Evolutionary conservation across 2,329 filamentous ascomycete species (phyloP), one percentile per base, ranked within the genome.

Genomic region (Tolypocladium amazonense): DNA sequence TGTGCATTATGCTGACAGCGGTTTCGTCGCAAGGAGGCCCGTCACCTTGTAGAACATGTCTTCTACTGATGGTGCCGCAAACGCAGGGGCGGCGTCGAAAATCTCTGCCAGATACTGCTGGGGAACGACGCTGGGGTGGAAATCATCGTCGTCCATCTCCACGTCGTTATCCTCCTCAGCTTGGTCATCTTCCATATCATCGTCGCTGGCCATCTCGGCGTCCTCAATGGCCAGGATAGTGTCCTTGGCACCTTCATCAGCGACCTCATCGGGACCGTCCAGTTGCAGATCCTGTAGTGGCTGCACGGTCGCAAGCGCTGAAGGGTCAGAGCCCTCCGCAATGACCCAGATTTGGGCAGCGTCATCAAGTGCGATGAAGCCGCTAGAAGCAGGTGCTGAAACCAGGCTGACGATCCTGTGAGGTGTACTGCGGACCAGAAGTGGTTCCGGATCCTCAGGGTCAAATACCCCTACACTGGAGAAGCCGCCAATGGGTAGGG

Each of bases 361-460:
- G n/a, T 87, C 81, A 70, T 96, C 91, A 7, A 96, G 73, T 12
- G 88, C 76, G 45, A 94, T 76, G 70, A 90, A 96, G 5, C 91
- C 90, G 54, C 84, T 85, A 2, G 85, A 83, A 25, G 79, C 80
- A 15, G 81, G 77, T 25, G 84, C 80, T 3, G 89, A 81, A 2
- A 90, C 76, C 1, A 96, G 73, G 15, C 87, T 85, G 27, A 88
- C 83, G 14, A 91, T 82, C 27, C 84, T 75, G 60, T 81, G 78
- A 3, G 82, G 76, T 12, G 83, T 81, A 35, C 75, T 77, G 62
- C 84, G 77, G 66, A 85, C 75, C 47, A 85, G 81, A 39, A 89
- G 72, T 14, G 87, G 81, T 58, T 83, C 76, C 11, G 81, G 76
- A 20, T 81, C 77, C 37, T 85, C 78, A 1, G 87, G 78, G 56